Conservation (phyloP, 768 basidiomycete species). For the Cyclocybe cylindracea region DNA sequence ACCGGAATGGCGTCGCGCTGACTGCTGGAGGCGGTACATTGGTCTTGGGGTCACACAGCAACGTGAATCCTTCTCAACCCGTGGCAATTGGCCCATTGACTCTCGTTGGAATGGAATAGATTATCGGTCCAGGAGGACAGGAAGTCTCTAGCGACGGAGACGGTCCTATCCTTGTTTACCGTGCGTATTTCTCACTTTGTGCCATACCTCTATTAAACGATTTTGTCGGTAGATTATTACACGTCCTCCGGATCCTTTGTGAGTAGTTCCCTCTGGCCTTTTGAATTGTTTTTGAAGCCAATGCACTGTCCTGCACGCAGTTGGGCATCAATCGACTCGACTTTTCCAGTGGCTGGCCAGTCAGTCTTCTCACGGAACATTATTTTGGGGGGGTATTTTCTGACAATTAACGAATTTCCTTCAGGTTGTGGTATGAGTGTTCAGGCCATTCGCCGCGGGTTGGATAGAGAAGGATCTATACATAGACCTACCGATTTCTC, state of each 20-base stretch:
- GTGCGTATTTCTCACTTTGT: slow-evolving; percentile 29
- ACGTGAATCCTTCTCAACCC: slow-evolving; percentile 26
- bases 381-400: too few relatives aligned
- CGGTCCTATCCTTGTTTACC: slow-evolving; percentile 51
- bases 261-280: slow-evolving; percentile 13
- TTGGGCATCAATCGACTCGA: slow-evolving; percentile 49
- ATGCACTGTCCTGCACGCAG: slow-evolving; percentile 12
- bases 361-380: slow-evolving; percentile 18
- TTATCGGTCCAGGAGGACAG: slow-evolving; percentile 57
- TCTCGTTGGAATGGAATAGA: slow-evolving; percentile 24
- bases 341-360: slow-evolving; percentile 54
- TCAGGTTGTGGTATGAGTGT: too few relatives aligned
- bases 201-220: background rate
- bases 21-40: slow-evolving; percentile 53
- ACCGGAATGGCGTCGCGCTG: slow-evolving; percentile 44
- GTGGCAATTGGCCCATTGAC: background rate
- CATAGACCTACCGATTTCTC: too few relatives aligned
- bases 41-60: slow-evolving; percentile 45
- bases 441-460: too few relatives aligned
- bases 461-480: too few relatives aligned
- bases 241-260: slow-evolving; percentile 46
- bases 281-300: background rate
- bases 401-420: too few relatives aligned
- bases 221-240: slow-evolving; percentile 43
- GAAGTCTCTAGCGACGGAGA: slow-evolving; percentile 46